phyloP scores from a whole-genome alignment of 2,329 filamentous ascomycete genomes.

The Exophiala bonariae region DNA sequence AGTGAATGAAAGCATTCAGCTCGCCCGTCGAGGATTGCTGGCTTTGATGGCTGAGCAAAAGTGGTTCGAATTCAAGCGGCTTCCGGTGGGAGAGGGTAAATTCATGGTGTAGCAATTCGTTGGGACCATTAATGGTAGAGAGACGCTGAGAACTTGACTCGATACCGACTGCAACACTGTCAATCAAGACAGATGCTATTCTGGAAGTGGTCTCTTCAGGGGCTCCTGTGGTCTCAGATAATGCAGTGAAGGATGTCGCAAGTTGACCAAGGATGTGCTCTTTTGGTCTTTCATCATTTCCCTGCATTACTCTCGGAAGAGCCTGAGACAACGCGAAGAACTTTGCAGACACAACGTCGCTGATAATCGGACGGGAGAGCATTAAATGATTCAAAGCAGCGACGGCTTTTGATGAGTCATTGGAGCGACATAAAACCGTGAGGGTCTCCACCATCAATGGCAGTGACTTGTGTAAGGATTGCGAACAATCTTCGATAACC shows the following conservation, averaged over 20 bases:
- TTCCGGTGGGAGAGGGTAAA: slow-evolving; percentile 7
- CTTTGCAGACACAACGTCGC: slow-evolving; percentile 66
- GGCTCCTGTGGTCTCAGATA: slow-evolving; percentile 63
- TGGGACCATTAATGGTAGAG: slow-evolving; percentile 10
- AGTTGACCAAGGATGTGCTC: slow-evolving; percentile 72
- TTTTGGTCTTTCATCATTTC: slow-evolving; percentile 77
- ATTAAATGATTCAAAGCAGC: slow-evolving; percentile 60
- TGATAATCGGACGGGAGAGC: slow-evolving; percentile 61
- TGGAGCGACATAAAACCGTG: slow-evolving; percentile 63
- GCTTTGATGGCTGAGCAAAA: slow-evolving; percentile 27
- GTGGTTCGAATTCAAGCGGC: slow-evolving; percentile 12
- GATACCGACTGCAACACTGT: slow-evolving; percentile 64
- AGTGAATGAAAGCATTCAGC: slow-evolving; percentile 61
- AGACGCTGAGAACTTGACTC: slow-evolving; percentile 23
- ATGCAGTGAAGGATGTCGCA: slow-evolving; percentile 67
- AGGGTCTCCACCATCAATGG: slow-evolving; percentile 78
- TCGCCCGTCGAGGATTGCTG: slow-evolving; percentile 54
- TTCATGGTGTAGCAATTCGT: slow-evolving; percentile 3
- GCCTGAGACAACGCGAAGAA: slow-evolving; percentile 80
- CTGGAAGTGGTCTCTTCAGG: slow-evolving; percentile 67
- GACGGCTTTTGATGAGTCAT: slow-evolving; percentile 43
- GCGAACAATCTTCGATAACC: slow-evolving; percentile 75
- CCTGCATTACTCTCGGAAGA: slow-evolving; percentile 79
- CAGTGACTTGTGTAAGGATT: slow-evolving; percentile 68
- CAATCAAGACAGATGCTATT: slow-evolving; percentile 68